Evolutionary conservation across 305 asterid genomes (phyloP).

Genomic region (Rubia peregrina): DNA sequence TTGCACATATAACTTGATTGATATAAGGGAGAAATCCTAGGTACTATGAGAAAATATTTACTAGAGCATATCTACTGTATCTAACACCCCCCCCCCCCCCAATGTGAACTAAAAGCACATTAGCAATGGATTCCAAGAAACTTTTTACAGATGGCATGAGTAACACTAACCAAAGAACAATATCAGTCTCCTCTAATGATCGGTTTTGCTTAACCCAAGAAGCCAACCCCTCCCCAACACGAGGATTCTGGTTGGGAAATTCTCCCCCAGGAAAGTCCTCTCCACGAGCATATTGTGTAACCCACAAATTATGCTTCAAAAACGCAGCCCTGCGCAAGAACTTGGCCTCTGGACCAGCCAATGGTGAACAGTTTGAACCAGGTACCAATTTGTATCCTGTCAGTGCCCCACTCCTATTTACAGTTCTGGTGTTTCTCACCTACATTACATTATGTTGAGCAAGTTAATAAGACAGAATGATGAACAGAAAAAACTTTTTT

Average conservation of each 20-base stretch:
- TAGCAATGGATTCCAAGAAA: not conserved
- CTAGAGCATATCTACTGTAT: not conserved
- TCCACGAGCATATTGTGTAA: constrained; percentile 30
- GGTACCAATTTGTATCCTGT: constrained; percentile 41
- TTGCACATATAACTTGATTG: not conserved
- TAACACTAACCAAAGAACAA: constrained; percentile 42
- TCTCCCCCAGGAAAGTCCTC: constrained; percentile 42
- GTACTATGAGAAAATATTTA: not conserved
- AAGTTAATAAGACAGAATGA: not conserved
- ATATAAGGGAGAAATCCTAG: not conserved
- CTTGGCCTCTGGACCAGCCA: constrained; percentile 34
- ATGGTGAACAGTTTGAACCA: constrained; percentile 33
- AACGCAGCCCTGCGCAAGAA: constrained; percentile 39
- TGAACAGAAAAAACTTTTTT: not conserved
- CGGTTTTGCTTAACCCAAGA: constrained; percentile 38
- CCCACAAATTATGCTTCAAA: constrained; percentile 38
- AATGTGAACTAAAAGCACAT: not conserved
- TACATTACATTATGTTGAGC: constrained; percentile 7
- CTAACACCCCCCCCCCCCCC: not conserved
- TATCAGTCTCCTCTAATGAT: constrained; percentile 32
- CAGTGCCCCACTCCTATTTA: constrained; percentile 33
- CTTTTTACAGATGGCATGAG: not conserved
- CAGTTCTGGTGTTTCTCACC: constrained; percentile 36
- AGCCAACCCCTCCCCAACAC: constrained; percentile 37
- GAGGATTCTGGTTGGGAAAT: constrained; percentile 40